phyloP scores from a whole-genome alignment of 1,284 basidiomycete genomes.

The Wolfiporia cocos region DNA sequence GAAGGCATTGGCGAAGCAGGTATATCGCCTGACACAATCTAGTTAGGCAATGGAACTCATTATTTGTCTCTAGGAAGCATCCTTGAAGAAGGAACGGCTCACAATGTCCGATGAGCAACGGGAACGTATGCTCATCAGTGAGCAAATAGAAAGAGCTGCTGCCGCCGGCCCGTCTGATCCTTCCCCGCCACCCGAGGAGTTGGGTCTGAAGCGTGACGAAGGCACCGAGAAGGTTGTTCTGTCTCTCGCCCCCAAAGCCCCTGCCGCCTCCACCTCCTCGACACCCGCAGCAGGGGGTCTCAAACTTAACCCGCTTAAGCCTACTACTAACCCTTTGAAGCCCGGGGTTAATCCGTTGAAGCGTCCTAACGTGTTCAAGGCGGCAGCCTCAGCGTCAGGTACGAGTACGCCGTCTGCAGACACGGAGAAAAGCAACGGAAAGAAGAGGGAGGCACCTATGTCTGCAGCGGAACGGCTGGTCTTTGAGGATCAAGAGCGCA shows the following conservation, averaged over 20 bases:
- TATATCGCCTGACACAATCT: slow-evolving; percentile 29
- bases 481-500: slow-evolving; percentile 82
- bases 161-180: slow-evolving; percentile 24
- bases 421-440: slow-evolving; percentile 21
- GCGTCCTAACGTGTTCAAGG: slow-evolving; percentile 74
- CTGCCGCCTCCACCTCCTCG: slow-evolving; percentile 26
- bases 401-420: slow-evolving; percentile 12
- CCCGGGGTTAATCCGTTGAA: slow-evolving; percentile 45
- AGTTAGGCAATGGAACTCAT: slow-evolving; percentile 1
- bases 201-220: slow-evolving; percentile 71
- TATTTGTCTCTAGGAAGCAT: slow-evolving; percentile 58
- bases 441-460: slow-evolving; percentile 58
- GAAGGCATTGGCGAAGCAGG: slow-evolving; percentile 87
- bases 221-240: slow-evolving; percentile 68
- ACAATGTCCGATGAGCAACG: slow-evolving; percentile 94
- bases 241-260: slow-evolving; percentile 55
- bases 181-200: slow-evolving; percentile 37
- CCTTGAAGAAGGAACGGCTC: slow-evolving; percentile 87
- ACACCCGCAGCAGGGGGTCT: slow-evolving; percentile 38
- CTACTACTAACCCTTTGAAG: slow-evolving; percentile 41
- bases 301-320: slow-evolving; percentile 56
- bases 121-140: slow-evolving; percentile 83
- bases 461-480: slow-evolving; percentile 83
- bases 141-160: slow-evolving; percentile 89
- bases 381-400: slow-evolving; percentile 22